Evolutionary conservation across 305 asterid genomes (phyloP).

Genomic region (Solanum hybrid): DNA sequence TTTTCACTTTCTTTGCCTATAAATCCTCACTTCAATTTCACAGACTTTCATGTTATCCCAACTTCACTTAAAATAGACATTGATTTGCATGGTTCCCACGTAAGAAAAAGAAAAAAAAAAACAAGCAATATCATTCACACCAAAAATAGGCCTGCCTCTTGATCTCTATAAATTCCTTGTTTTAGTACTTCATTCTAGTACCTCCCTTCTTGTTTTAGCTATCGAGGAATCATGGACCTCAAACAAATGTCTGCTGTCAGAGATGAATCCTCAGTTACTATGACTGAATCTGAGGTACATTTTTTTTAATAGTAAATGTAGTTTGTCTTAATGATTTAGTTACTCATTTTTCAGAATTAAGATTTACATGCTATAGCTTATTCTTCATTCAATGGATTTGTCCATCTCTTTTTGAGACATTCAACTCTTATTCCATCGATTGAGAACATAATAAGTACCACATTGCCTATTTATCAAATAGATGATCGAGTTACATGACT

Average conservation of each 20-base stretch:
- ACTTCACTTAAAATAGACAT: neutral
- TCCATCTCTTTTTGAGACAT: neutral
- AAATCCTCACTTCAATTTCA: neutral
- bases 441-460: no score
- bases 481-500: neutral
- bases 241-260: slow-evolving; percentile 3
- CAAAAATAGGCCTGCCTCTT: neutral
- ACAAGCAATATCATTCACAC: neutral
- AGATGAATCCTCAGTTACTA: neutral
- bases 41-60: neutral
- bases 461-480: neutral
- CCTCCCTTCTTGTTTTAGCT: neutral
- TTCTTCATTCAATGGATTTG: neutral
- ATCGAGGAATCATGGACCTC: neutral
- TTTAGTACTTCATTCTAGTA: no score
- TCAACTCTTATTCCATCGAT: no score
- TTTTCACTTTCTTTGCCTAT: neutral
- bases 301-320: neutral
- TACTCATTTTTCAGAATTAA: neutral
- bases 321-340: neutral
- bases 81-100: slow-evolving; percentile 1
- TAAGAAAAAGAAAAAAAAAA: neutral
- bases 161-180: neutral
- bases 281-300: neutral
- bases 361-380: neutral